These are phyloP conservation scores for Ganoderma lingzhi DNA, from an alignment of 1,284 basidiomycete genomes.

Conservation along the genomic window DNA sequence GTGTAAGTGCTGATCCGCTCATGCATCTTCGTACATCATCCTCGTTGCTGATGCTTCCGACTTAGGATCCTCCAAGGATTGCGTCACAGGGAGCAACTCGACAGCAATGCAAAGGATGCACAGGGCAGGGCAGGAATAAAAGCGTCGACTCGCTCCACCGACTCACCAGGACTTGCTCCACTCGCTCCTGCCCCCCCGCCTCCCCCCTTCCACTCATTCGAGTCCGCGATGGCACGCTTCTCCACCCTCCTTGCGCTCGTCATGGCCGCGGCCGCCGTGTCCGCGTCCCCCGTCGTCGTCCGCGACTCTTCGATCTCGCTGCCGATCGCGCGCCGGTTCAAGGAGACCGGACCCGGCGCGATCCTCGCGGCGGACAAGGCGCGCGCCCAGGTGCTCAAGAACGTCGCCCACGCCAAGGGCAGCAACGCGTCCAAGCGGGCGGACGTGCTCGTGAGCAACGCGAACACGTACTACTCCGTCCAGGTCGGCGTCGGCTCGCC, in stretches of 20 bases:
- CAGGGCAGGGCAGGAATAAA: neutral
- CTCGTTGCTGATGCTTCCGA: neutral
- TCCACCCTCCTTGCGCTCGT: neutral
- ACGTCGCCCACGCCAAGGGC: constrained; percentile 34
- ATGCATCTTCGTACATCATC: neutral
- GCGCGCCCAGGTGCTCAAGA: constrained; percentile 29
- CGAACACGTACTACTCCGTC: constrained; percentile 31
- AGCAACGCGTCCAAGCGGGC: constrained; percentile 17
- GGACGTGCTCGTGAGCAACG: constrained; percentile 25
- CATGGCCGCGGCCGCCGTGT: neutral
- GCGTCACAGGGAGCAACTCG: neutral
- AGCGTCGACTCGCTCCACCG: neutral
- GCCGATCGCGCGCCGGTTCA: constrained; percentile 37
- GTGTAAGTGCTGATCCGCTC: neutral
- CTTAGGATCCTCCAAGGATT: neutral
- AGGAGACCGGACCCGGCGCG: constrained; percentile 31
- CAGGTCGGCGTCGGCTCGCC: constrained; percentile 33
- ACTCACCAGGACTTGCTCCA: neutral
- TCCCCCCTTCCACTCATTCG: neutral
- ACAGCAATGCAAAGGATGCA: neutral
- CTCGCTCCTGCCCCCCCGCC: neutral
- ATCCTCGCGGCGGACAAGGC: constrained; percentile 35
- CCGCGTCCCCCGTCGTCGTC: neutral
- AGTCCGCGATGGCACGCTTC: neutral
- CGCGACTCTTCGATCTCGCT: constrained; percentile 25